Conservation (phyloP, 805 yeast genomes). For the Wickerhamomyces subpelliculosus region DNA sequence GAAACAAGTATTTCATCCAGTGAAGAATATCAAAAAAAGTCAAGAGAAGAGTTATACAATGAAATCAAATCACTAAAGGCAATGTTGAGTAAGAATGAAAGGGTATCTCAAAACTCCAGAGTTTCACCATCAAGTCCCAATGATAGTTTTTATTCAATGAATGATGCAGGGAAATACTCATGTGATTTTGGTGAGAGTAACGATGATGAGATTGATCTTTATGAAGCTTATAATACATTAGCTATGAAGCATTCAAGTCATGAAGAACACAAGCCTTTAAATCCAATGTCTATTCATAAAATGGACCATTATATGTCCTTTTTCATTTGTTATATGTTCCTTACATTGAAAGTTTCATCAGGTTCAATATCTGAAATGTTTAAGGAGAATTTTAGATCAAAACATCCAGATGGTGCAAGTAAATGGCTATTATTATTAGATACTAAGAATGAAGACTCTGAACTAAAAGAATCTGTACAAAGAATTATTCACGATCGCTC, state of each 20-base stretch:
- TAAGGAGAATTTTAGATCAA: conserved; percentile 7
- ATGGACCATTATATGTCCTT: conserved; percentile 15
- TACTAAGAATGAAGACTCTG: conserved; percentile 6
- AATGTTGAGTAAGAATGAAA: not conserved
- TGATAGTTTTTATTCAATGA: not conserved
- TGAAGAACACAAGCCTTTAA: conserved; percentile 18
- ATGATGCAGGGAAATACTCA: no score
- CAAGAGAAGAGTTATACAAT: not conserved
- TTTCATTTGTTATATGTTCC: conserved; percentile 9
- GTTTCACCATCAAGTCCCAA: no score
- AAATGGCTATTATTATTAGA: conserved; percentile 16
- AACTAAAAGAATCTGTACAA: conserved; percentile 4
- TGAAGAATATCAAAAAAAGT: not conserved
- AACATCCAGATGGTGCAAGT: conserved; percentile 11
- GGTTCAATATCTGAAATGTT: conserved; percentile 1
- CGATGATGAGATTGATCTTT: conserved; percentile 8
- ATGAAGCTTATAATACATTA: conserved; percentile 8
- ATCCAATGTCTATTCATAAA: conserved; percentile 8
- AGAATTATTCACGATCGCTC: conserved; percentile 7
- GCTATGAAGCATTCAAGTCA: conserved; percentile 12
- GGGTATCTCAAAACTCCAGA: no score
- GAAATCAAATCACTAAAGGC: not conserved
- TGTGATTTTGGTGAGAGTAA: not conserved
- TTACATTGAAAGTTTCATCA: conserved; percentile 6
- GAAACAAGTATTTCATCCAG: not conserved